These are phyloP conservation scores for Zymoseptoria crescenta DNA, from an alignment of 2,329 filamentous ascomycete genomes.

Conservation along the genomic window DNA sequence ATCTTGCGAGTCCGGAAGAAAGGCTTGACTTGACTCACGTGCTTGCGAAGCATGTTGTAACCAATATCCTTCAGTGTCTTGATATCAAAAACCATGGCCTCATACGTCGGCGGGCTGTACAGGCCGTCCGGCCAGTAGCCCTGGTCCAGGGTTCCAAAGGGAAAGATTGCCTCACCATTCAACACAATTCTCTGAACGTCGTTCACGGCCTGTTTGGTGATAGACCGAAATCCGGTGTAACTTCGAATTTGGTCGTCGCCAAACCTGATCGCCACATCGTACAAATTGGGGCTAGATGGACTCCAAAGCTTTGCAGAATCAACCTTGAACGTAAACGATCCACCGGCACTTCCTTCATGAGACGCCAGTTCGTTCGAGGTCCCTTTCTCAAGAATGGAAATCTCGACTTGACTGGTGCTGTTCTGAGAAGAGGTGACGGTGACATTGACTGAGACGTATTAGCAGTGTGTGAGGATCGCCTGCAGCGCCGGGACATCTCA, in stretches of 20 bases:
- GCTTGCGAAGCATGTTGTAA: slow-evolving; percentile 65
- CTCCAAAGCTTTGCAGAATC: slow-evolving; percentile 55
- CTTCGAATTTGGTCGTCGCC: slow-evolving; percentile 50
- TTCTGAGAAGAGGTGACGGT: slow-evolving; percentile 43
- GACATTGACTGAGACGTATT: slow-evolving; percentile 11
- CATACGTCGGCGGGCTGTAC: slow-evolving; percentile 55
- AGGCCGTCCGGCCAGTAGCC: slow-evolving; percentile 63
- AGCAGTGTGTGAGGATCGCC: neutral
- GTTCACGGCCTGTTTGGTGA: slow-evolving; percentile 49
- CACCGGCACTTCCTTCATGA: slow-evolving; percentile 40
- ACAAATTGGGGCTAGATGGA: slow-evolving; percentile 54
- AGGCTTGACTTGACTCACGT: slow-evolving; percentile 28
- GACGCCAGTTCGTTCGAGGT: slow-evolving; percentile 32
- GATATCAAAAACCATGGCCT: slow-evolving; percentile 61
- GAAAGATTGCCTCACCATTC: slow-evolving; percentile 62
- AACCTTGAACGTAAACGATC: slow-evolving; percentile 49
- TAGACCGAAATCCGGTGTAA: slow-evolving; percentile 63
- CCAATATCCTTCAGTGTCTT: slow-evolving; percentile 56
- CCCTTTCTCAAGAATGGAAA: slow-evolving; percentile 22
- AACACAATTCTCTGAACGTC: slow-evolving; percentile 55
- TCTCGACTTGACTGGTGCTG: slow-evolving; percentile 30
- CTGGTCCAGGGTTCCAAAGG: slow-evolving; percentile 62
- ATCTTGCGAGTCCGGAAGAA: neutral
- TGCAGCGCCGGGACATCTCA: slow-evolving; percentile 22
- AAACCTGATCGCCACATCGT: slow-evolving; percentile 53